These are phyloP conservation scores for Phylloboletellus chloephorus DNA, from an alignment of 1,284 basidiomycete genomes.

Conservation along the genomic window DNA sequence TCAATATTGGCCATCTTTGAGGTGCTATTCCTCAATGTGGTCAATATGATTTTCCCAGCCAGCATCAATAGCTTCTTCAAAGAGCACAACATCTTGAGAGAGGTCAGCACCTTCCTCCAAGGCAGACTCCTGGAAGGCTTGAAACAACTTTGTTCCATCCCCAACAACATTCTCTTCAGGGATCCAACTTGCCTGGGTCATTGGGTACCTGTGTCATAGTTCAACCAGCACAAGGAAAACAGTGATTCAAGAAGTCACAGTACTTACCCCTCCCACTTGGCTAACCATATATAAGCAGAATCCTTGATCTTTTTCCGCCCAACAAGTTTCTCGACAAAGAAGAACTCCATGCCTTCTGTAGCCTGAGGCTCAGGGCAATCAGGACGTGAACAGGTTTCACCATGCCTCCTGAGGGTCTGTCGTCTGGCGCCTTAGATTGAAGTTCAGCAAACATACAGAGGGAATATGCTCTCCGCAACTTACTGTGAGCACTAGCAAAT, in stretches of 20 bases:
- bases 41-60: slow-evolving; percentile 11
- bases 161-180: slow-evolving; percentile 26
- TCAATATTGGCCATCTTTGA: neutral
- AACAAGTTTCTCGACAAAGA: slow-evolving; percentile 31
- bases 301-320: slow-evolving; percentile 24
- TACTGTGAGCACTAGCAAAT: slow-evolving; percentile 17
- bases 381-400: slow-evolving; percentile 22
- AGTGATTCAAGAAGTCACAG: neutral
- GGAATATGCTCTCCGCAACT: neutral
- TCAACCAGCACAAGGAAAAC: neutral
- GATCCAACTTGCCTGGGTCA: slow-evolving; percentile 28
- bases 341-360: slow-evolving; percentile 16
- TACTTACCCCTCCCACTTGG: slow-evolving; percentile 36
- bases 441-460: neutral
- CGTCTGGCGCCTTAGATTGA: slow-evolving; percentile 13
- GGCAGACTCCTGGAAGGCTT: slow-evolving; percentile 18
- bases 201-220: slow-evolving; percentile 21
- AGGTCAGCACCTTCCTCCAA: slow-evolving; percentile 17
- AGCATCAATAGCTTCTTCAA: slow-evolving; percentile 18
- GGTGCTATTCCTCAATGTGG: neutral
- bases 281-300: slow-evolving; percentile 28
- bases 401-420: slow-evolving; percentile 4
- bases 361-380: slow-evolving; percentile 19
- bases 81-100: slow-evolving; percentile 10
- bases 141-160: slow-evolving; percentile 12